phyloP scores from a whole-genome alignment of 805 yeast genomes.

The Wickerhamiella sergipiensis region DNA sequence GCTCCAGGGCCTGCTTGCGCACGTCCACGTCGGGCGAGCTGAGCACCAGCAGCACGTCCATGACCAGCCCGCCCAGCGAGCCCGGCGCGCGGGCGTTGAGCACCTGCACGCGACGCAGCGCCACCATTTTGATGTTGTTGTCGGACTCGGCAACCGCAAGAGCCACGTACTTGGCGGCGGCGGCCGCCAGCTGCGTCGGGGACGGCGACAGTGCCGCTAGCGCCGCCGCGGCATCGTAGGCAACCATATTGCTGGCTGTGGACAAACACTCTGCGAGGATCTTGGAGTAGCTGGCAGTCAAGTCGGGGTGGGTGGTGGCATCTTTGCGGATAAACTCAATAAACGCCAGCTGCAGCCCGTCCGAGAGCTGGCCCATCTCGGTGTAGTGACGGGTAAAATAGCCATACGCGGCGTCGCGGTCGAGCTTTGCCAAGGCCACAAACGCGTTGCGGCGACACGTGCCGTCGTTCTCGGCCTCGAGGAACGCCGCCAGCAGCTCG shows the following conservation, averaged over 20 bases:
- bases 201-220: slow-evolving; percentile 43
- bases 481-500: slow-evolving; percentile 58
- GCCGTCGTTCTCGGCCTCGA: slow-evolving; percentile 75
- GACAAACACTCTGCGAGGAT: slow-evolving; percentile 63
- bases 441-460: slow-evolving; percentile 94
- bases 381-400: slow-evolving; percentile 62
- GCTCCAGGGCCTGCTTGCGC: slow-evolving; percentile 72
- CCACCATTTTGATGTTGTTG: slow-evolving; percentile 85
- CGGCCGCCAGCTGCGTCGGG: slow-evolving; percentile 54
- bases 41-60: slow-evolving; percentile 76
- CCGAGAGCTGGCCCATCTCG: slow-evolving; percentile 53
- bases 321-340: slow-evolving; percentile 86
- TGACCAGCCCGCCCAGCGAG: slow-evolving; percentile 62
- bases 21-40: slow-evolving; percentile 86
- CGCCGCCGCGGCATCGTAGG: slow-evolving; percentile 84
- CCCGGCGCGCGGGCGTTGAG: slow-evolving; percentile 68
- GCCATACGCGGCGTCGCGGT: slow-evolving; percentile 71
- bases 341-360: slow-evolving; percentile 74
- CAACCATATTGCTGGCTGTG: slow-evolving; percentile 36
- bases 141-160: slow-evolving; percentile 88
- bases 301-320: slow-evolving; percentile 45
- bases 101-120: slow-evolving; percentile 71
- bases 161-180: slow-evolving; percentile 77
- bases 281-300: slow-evolving; percentile 58
- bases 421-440: slow-evolving; percentile 67